Percentiles rank a stretch among this genome's conserved stretches.
These are phyloP conservation scores for Boletus edulis DNA, from an alignment of 768 basidiomycete genomes.

Conservation along the genomic window DNA sequence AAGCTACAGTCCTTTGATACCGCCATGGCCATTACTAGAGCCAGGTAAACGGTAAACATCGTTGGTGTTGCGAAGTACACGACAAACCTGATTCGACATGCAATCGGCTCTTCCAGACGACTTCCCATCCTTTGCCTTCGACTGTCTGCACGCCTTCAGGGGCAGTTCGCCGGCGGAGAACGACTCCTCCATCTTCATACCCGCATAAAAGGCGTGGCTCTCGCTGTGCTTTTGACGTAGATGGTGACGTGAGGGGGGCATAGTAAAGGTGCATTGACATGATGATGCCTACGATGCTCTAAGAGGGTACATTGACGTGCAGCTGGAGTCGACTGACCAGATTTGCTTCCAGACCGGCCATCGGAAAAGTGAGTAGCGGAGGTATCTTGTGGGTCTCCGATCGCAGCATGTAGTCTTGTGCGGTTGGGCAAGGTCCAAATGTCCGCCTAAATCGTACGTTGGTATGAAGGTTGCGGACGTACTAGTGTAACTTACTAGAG, in stretches of 20 bases:
- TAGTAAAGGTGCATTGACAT: conserved; percentile 81
- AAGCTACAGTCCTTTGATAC: conserved; percentile 56
- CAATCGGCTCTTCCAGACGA: conserved; percentile 60
- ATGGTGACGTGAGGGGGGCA: conserved; percentile 28
- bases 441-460: conserved; percentile 58
- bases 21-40: conserved; percentile 81
- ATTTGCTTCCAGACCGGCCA: conserved; percentile 51
- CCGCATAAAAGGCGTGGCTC: conserved; percentile 66
- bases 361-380: conserved; percentile 30
- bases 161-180: conserved; percentile 51
- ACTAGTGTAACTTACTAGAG: conserved; percentile 49
- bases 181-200: conserved; percentile 89
- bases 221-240: conserved; percentile 28
- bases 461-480: not conserved
- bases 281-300: conserved; percentile 62
- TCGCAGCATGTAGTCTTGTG: conserved; percentile 76
- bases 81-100: conserved; percentile 72
- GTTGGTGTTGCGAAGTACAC: not conserved
- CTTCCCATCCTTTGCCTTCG: conserved; percentile 73
- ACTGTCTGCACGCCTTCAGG: conserved; percentile 42
- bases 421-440: conserved; percentile 75
- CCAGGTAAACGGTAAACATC: not conserved
- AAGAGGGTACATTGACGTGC: not conserved
- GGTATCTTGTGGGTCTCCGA: conserved; percentile 56
- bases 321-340: conserved; percentile 42